Conservation (phyloP, 2,329 filamentous ascomycete genomes). For the Colletotrichum caudatum region DNA sequence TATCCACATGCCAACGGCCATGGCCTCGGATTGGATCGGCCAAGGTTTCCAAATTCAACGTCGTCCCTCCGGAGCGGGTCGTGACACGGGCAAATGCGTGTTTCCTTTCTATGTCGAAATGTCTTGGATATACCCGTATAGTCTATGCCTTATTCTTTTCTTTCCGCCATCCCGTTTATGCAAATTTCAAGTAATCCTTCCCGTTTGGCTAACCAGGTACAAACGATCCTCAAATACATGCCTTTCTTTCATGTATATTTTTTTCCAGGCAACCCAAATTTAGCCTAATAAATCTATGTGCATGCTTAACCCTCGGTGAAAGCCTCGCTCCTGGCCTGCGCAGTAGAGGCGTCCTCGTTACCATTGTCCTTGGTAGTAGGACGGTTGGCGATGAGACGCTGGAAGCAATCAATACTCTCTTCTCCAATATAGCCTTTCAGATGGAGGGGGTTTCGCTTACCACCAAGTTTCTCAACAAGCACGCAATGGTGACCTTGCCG, state of each 20-base stretch:
- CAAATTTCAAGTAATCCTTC: conserved; percentile 21
- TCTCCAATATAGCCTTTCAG: background rate
- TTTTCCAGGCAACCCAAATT: conserved; percentile 8
- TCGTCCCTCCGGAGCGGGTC: too few species aligned
- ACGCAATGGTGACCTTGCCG: conserved; percentile 96
- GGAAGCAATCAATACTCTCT: conserved; percentile 2
- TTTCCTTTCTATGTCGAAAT: conserved; percentile 29
- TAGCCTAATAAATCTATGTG: conserved; percentile 7
- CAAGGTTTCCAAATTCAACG: background rate
- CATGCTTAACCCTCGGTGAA: conserved; percentile 53
- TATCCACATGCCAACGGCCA: background rate
- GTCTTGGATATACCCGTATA: conserved; percentile 23
- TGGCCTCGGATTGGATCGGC: background rate
- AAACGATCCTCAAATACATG: conserved; percentile 12
- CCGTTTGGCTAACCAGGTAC: conserved; percentile 27
- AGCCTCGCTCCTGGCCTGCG: conserved; percentile 56
- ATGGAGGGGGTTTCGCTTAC: conserved; percentile 63
- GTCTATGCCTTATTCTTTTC: conserved; percentile 32
- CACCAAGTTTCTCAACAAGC: conserved; percentile 88
- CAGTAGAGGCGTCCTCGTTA: conserved; percentile 43
- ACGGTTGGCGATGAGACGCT: conserved; percentile 67
- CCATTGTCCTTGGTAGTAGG: conserved; percentile 54
- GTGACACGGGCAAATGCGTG: conserved; percentile 2
- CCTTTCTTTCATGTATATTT: conserved; percentile 6
- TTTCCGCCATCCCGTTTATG: conserved; percentile 20